phyloP scores from a whole-genome alignment of 768 basidiomycete genomes.

The Dictyophora rubrovolvata region DNA sequence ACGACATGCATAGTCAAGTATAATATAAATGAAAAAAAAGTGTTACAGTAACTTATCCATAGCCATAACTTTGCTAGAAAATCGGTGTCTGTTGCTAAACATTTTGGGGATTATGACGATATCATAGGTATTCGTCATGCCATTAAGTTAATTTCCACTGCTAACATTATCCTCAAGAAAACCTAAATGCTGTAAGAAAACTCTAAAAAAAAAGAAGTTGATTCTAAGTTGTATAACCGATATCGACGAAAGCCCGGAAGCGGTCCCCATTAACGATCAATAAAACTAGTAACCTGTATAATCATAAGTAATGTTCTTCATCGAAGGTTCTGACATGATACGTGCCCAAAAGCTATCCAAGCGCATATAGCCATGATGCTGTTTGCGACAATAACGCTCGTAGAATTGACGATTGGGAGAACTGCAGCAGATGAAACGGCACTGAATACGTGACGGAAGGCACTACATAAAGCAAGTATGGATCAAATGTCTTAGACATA shows the following conservation, averaged over 20 bases:
- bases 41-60: no score
- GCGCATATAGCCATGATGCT: slow-evolving; percentile 34
- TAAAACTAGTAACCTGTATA: neutral
- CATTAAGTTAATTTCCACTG: neutral
- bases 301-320: neutral
- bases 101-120: no score
- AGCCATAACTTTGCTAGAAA: no score
- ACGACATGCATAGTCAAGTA: no score
- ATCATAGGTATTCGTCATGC: no score
- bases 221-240: slow-evolving; percentile 9
- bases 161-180: no score
- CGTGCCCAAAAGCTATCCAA: slow-evolving; percentile 46
- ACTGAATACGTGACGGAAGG: slow-evolving; percentile 35
- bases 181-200: no score
- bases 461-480: slow-evolving; percentile 22
- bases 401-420: slow-evolving; percentile 42
- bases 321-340: neutral
- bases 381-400: slow-evolving; percentile 45
- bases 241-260: slow-evolving; percentile 9
- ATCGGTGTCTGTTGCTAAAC: no score
- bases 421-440: slow-evolving; percentile 34
- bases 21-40: no score
- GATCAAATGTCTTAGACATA: neutral
- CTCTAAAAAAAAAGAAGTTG: no score
- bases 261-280: slow-evolving; percentile 8